These are phyloP conservation scores for Cetraspora pellucida DNA, from an alignment of 192 early-diverging fungal genomes.

Conservation along the genomic window DNA sequence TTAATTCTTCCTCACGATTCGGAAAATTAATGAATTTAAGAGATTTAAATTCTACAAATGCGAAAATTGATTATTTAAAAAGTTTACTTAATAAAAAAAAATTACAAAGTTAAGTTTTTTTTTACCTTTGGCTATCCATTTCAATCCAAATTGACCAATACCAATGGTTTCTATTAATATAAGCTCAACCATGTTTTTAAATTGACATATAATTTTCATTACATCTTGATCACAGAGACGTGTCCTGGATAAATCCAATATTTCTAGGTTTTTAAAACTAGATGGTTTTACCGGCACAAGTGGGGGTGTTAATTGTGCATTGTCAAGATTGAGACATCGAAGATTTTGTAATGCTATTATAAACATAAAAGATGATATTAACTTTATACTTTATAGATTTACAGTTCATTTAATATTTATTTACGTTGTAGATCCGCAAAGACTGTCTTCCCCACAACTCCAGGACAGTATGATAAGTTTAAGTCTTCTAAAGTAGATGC, in stretches of 20 bases:
- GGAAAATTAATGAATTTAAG: not conserved
- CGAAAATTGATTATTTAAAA: not conserved
- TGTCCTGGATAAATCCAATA: not conserved
- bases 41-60: not conserved
- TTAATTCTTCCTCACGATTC: not conserved
- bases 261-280: not conserved
- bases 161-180: not conserved
- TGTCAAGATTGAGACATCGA: not conserved
- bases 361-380: not conserved
- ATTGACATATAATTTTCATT: constrained; percentile 12
- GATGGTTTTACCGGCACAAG: constrained; percentile 4
- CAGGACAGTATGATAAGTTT: not conserved
- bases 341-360: not conserved
- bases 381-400: too few relatives aligned
- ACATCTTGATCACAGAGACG: constrained; percentile 2
- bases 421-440: constrained; percentile 9
- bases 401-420: not conserved
- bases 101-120: not conserved
- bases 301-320: not conserved
- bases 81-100: not conserved
- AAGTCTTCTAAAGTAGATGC: not conserved
- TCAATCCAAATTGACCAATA: not conserved
- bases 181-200: not conserved
- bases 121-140: constrained; percentile 14
- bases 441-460: not conserved